Evolutionary conservation across 208 protist genomes (phyloP), one percentile per base, ranked within the genome.

Genomic region (Angomonas ambiguus): DNA sequence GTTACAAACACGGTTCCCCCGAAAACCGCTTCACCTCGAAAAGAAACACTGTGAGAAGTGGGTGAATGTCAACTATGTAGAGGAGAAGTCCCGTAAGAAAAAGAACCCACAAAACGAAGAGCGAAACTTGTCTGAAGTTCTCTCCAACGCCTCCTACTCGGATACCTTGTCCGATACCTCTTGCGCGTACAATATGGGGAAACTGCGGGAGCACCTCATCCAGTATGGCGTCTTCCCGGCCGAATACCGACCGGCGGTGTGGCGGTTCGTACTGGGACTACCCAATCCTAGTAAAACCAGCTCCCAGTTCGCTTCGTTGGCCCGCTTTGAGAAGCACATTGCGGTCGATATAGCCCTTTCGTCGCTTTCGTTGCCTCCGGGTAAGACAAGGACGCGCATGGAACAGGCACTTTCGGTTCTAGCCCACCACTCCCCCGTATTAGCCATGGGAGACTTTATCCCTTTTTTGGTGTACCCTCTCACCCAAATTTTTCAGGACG

Each of bases 401-500:
- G 85, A 92, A 62, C 61, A 24, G 24, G 82, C 76, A 22, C 62
- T 95, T 22, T 92, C 87, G 11, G 80, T 79, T 34, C 70, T 97
- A 11, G 79, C 72, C 25, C 87, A 85, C 76, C 81, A 91, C 55
- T 68, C 72, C 2, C 82, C 85, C 8, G 76, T 85, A 10, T 81
- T 95, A 57, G 67, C 87, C 20, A 79, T 91, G 24, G 83, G 82
- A 20, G 72, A 74, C 25, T 95, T 87, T 67, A 38, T 95, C 8
- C 92, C 92, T 0, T 79, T 83, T 30, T 65, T 95, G 34, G 72
- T 93, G 5, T 97, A 83, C 67, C 88, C 92, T 0, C 74, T 95
- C 34, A 58, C 67, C 13, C 68, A 91, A 33, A 71, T 94, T 22
- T 96, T 74, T 49, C 41, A 66, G 8, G 42, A 77, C 48, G 89